Percentiles rank a stretch among this genome's conserved stretches.
phyloP scores from a whole-genome alignment of 129 eudicot genomes.

The Pulicaria dysenterica region DNA sequence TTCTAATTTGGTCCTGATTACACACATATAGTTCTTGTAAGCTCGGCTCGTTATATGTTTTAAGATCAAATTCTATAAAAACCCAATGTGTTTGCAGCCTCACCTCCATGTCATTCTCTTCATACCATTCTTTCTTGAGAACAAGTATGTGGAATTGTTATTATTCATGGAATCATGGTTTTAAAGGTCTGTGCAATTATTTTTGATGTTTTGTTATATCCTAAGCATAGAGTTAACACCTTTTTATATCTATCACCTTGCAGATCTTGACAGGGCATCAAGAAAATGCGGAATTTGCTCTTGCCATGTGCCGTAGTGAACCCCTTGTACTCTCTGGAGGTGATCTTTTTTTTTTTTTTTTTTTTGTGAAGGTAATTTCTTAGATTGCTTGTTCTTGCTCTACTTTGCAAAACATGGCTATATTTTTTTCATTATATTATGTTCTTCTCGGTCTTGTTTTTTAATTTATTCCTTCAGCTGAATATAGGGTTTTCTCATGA shows the following conservation, averaged over 20 bases:
- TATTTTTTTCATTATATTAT: background rate
- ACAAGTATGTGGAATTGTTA: too few species aligned
- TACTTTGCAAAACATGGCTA: slow-evolving; percentile 6
- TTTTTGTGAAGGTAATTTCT: slow-evolving; percentile 44
- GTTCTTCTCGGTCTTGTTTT: background rate
- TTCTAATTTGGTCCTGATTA: too few species aligned
- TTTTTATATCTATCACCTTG: slow-evolving; percentile 22
- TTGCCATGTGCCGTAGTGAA: slow-evolving; percentile 76
- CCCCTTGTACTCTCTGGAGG: slow-evolving; percentile 97
- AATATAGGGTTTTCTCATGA: background rate
- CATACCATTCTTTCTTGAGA: too few species aligned
- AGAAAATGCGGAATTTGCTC: slow-evolving; percentile 90
- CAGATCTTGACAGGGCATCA: slow-evolving; percentile 81
- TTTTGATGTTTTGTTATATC: too few species aligned
- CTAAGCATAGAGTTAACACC: too few species aligned
- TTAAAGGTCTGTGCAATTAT: too few species aligned
- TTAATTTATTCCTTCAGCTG: background rate
- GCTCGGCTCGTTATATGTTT: too few species aligned
- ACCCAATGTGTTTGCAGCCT: too few species aligned
- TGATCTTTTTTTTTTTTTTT: slow-evolving; percentile 18
- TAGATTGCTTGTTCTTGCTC: background rate
- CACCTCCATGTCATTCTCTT: too few species aligned
- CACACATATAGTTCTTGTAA: too few species aligned
- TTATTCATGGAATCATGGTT: too few species aligned
- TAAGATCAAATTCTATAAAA: too few species aligned